Base-by-base conservation (phyloP, 768 basidiomycete species). In the Cystofilobasidium bisporidii region DNA sequence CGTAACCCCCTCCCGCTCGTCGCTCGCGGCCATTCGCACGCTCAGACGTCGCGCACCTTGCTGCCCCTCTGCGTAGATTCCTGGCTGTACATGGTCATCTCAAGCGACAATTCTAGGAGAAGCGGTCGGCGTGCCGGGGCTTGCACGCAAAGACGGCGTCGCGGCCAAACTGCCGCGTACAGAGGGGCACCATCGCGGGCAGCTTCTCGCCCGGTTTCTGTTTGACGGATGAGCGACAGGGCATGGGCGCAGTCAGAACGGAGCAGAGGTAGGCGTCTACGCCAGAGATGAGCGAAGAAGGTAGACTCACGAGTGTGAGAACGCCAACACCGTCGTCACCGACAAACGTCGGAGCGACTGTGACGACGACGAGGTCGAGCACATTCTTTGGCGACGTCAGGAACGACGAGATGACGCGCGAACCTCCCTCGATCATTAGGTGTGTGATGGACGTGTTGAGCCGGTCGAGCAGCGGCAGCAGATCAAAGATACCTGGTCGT, bases 391-490 rank as follows among this genome's bases (percentile, higher is more conserved):
- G 69, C 26, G 70, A 47, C 56, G 72, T 57, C 1, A 91, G 77
- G 78, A 91, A 89, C 0, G 88, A 85, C 9, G 81, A 79, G 65
- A 99, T 91, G 70, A 99, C 81, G 12, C 79, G 78, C 12, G 90
- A 87, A 20, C 96, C 96, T 62, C 96, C 96, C 79, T 99, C 96
- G 9, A 97, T 88, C 94, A 99, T 99, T 64, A 97, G 79, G 15
- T 85, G 86, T 15, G 77, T 77, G 69, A 94, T 80, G 14, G 60
- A 62, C 18, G 67, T 68, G 15, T 61, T 68, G 55, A 68, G 50
- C 18, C 67, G 50, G 22, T 68, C 67, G 9, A 68, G 61, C 3
- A 68, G 41, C 10, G 67, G 67, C 5, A 68, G 61, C 2, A 68
- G 61, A 55, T 68, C 67, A 43, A 68, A 68, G 32, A 62, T 47